phyloP scores from a whole-genome alignment of 2,329 filamentous ascomycete species.

The Fusarium succisae region DNA sequence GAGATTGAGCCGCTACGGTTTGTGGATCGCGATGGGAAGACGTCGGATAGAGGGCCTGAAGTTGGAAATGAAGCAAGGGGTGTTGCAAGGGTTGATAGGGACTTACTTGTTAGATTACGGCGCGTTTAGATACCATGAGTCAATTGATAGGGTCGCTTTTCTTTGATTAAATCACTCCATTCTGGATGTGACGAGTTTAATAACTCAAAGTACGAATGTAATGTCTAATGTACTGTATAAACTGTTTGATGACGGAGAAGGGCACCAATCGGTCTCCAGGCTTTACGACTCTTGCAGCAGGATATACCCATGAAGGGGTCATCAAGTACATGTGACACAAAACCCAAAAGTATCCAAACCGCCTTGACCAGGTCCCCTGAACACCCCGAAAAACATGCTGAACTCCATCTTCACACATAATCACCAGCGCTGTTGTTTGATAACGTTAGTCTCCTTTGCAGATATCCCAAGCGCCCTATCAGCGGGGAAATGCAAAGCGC shows the following conservation, averaged over 20 bases:
- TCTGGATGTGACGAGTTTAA: fast-evolving
- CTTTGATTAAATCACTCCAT: not conserved
- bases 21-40: conserved; percentile 11
- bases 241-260: conserved; percentile 6
- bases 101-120: conserved; percentile 30
- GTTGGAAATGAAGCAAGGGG: conserved; percentile 37
- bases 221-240: not conserved
- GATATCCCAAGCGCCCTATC: conserved; percentile 25
- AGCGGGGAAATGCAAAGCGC: conserved; percentile 25
- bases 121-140: not conserved
- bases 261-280: conserved; percentile 14
- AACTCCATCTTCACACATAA: conserved; percentile 28
- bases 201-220: fast-evolving
- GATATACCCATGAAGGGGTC: conserved; percentile 35
- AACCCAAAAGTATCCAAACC: conserved; percentile 29
- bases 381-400: not conserved
- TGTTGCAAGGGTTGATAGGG: conserved; percentile 37
- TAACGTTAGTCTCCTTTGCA: conserved; percentile 17
- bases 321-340: conserved; percentile 30
- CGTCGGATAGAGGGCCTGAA: conserved; percentile 33
- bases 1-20: conserved; percentile 31
- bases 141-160: not conserved
- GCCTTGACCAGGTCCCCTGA: not conserved
- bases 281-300: conserved; percentile 22
- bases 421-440: conserved; percentile 22